phyloP scores from a whole-genome alignment of 495 filamentous ascomycete genomes.

The Aspergillus incahuasiensis region DNA sequence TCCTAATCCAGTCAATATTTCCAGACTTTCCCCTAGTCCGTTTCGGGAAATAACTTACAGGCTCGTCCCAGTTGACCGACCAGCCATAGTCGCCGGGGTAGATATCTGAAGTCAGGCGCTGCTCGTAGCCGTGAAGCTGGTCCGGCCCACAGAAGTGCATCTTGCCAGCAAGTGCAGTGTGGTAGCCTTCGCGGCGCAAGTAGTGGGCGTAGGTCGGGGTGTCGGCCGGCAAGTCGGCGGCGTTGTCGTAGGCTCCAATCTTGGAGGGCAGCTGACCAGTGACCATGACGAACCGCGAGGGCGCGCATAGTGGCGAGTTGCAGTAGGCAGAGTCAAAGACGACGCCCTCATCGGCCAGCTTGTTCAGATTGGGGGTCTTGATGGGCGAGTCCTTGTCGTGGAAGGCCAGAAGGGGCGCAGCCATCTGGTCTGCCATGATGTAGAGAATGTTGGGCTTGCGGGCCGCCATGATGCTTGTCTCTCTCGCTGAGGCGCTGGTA shows the following conservation, averaged over 20 bases:
- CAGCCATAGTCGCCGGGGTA: slow-evolving; percentile 89
- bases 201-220: slow-evolving; percentile 86
- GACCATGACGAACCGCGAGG: slow-evolving; percentile 84
- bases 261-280: slow-evolving; percentile 81
- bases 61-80: slow-evolving; percentile 86
- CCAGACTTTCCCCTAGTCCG: slow-evolving; percentile 1
- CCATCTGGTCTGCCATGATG: slow-evolving; percentile 92
- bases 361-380: slow-evolving; percentile 80
- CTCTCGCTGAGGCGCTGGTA: neutral
- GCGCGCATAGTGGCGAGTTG: slow-evolving; percentile 82
- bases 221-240: slow-evolving; percentile 66
- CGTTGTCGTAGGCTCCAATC: slow-evolving; percentile 86
- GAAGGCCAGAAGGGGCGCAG: slow-evolving; percentile 77
- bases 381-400: slow-evolving; percentile 77
- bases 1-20: slow-evolving; percentile 41
- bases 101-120: slow-evolving; percentile 83
- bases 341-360: slow-evolving; percentile 69
- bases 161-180: slow-evolving; percentile 86
- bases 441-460: slow-evolving; percentile 71
- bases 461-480: slow-evolving; percentile 32
- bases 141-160: slow-evolving; percentile 92
- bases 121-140: slow-evolving; percentile 86
- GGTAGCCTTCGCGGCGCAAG: slow-evolving; percentile 75
- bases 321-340: slow-evolving; percentile 89
- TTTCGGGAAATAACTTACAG: slow-evolving; percentile 33